A percentile compares a stretch with the other conserved stretches of the same genome.
Evolutionary conservation across 2,329 filamentous ascomycete genomes (phyloP).

Genomic region (Blumeriella jaapii): DNA sequence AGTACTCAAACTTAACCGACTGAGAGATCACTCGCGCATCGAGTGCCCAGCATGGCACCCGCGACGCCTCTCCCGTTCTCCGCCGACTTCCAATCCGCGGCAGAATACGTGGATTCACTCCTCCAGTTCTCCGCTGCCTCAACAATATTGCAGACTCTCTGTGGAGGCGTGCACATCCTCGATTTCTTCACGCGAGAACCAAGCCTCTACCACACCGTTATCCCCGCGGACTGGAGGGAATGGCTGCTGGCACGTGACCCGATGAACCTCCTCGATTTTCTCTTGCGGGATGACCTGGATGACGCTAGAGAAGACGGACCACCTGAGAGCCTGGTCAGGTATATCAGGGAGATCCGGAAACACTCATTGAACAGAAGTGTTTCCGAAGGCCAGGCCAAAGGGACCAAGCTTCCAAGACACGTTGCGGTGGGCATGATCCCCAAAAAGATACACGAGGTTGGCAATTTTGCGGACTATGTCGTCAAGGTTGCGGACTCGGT

Average conservation of each 20-base stretch:
- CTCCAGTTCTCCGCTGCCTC: conserved; percentile 65
- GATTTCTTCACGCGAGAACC: conserved; percentile 88
- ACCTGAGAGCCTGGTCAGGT: conserved; percentile 49
- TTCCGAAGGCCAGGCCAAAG: conserved; percentile 31
- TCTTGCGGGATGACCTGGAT: conserved; percentile 66
- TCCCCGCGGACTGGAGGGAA: conserved; percentile 70
- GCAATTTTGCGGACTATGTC: conserved; percentile 80
- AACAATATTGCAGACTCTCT: conserved; percentile 74
- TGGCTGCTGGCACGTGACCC: conserved; percentile 65
- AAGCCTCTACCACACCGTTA: conserved; percentile 65
- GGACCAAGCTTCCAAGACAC: conserved; percentile 52
- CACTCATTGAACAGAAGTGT: conserved; percentile 58
- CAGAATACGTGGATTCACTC: conserved; percentile 70
- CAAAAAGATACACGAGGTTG: conserved; percentile 92
- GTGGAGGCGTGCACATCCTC: conserved; percentile 90
- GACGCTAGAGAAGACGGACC: conserved; percentile 14
- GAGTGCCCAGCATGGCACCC: conserved; percentile 19
- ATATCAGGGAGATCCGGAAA: conserved; percentile 59
- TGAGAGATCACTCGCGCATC: background rate
- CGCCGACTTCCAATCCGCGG: conserved; percentile 48
- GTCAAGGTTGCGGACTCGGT: conserved; percentile 49
- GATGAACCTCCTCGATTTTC: conserved; percentile 65
- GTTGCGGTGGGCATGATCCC: conserved; percentile 86
- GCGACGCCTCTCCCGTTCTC: conserved; percentile 20
- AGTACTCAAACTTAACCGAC: background rate